Evolutionary conservation across 2,329 filamentous ascomycete genomes (phyloP).

Genomic region (Talaromyces sp.): DNA sequence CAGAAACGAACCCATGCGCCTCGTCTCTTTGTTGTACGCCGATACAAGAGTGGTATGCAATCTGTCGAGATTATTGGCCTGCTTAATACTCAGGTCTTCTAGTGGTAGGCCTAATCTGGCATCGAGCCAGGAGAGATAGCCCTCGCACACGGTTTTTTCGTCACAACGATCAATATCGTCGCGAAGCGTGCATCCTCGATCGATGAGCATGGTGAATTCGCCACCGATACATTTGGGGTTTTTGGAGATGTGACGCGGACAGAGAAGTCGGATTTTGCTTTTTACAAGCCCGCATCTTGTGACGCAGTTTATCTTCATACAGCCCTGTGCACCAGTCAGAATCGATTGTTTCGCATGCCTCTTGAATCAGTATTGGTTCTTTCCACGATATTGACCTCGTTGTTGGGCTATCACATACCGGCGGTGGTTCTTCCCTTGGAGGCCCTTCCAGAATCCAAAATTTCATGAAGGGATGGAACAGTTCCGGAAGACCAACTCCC

Average conservation of each 20-base stretch:
- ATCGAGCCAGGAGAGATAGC: conserved; percentile 6
- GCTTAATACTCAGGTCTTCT: neutral
- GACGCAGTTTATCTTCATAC: conserved; percentile 13
- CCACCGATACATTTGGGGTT: conserved; percentile 7
- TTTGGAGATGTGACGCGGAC: conserved; percentile 9
- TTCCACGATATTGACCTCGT: neutral
- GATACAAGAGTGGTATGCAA: neutral
- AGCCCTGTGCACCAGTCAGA: neutral
- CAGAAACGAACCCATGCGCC: conserved; percentile 3
- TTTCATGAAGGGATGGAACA: conserved; percentile 10
- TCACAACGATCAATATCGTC: conserved; percentile 11
- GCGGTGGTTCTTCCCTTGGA: neutral
- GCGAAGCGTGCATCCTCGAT: conserved; percentile 6
- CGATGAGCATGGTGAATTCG: conserved; percentile 13
- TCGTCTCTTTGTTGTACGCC: conserved; percentile 1
- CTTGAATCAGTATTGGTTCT: neutral
- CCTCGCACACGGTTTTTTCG: conserved; percentile 4
- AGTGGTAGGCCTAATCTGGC: neutral
- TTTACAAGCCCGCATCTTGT: conserved; percentile 16
- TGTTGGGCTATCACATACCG: neutral
- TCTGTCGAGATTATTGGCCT: neutral
- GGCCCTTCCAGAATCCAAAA: conserved; percentile 11
- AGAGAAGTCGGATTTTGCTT: conserved; percentile 6
- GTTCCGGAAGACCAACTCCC: neutral
- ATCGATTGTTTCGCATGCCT: neutral